A percentile compares a stretch with the other conserved stretches of the same genome.
Conservation (phyloP, 1,284 basidiomycete genomes). For the Boletus sp. region DNA sequence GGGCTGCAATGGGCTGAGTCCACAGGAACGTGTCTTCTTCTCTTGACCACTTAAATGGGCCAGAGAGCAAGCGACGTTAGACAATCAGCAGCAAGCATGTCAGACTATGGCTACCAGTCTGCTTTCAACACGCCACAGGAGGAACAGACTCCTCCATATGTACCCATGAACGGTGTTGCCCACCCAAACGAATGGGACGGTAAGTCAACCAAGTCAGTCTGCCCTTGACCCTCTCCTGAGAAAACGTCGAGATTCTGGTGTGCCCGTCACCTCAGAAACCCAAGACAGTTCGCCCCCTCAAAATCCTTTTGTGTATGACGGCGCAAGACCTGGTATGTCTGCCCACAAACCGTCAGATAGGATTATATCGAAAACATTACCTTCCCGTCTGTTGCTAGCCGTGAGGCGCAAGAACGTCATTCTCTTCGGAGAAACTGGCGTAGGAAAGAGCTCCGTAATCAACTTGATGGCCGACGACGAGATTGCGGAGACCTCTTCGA, state of each 20-base stretch:
- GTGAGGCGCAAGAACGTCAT: background rate
- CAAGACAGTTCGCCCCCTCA: background rate
- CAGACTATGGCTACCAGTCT: too few relatives aligned
- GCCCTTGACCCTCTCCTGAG: background rate
- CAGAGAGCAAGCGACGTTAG: background rate
- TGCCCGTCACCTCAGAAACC: background rate
- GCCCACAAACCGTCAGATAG: background rate
- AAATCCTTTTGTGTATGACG: background rate
- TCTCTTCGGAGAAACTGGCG: slow-evolving; percentile 3
- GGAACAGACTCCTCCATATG: background rate
- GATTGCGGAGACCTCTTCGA: background rate
- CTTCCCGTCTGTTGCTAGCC: background rate
- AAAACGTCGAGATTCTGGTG: background rate
- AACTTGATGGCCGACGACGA: slow-evolving; percentile 1
- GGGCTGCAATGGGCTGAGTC: too few relatives aligned
- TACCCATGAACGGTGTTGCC: background rate
- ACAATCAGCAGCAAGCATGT: background rate
- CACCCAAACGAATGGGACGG: background rate
- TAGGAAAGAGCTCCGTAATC: slow-evolving; percentile 2
- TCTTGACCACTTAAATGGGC: background rate
- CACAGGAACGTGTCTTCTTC: too few relatives aligned
- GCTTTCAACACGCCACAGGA: too few relatives aligned
- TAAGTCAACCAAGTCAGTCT: background rate
- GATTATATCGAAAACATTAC: background rate
- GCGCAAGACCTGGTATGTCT: background rate